Evolutionary conservation across 306 rosid genomes (phyloP).

Genomic region (Cicer judaicum): DNA sequence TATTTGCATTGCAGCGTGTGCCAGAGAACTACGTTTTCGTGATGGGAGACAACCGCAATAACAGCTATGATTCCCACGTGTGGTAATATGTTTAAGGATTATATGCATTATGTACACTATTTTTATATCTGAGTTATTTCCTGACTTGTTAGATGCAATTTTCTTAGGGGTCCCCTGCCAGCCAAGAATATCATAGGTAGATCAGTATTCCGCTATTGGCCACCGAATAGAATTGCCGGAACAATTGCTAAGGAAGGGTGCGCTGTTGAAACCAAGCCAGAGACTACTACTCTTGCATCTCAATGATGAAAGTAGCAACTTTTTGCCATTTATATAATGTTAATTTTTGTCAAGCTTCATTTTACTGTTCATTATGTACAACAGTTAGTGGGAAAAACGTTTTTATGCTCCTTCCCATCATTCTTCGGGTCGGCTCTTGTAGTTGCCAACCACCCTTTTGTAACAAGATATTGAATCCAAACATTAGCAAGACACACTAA

Average conservation of each 20-base stretch:
- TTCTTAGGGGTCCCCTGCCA: constrained; percentile 90
- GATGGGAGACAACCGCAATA: constrained; percentile 99
- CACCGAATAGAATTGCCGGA: constrained; percentile 78
- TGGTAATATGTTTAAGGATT: constrained; percentile 62
- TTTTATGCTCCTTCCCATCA: not conserved
- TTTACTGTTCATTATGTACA: not conserved
- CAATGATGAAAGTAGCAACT: constrained; percentile 39
- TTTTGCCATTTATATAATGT: constrained; percentile 16
- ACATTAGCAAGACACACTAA: not conserved
- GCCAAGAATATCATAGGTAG: constrained; percentile 93
- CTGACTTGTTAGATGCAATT: constrained; percentile 32
- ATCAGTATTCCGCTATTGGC: constrained; percentile 94
- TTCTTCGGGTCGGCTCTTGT: constrained; percentile 7
- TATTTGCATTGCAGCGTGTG: constrained; percentile 64
- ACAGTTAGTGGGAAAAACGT: not conserved
- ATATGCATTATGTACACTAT: constrained; percentile 9
- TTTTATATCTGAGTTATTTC: constrained; percentile 18
- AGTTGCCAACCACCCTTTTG: not conserved
- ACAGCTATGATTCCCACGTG: constrained; percentile 96
- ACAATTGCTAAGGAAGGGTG: constrained; percentile 71
- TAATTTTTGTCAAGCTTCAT: not conserved
- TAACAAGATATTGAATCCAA: not conserved
- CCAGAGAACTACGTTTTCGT: constrained; percentile 87
- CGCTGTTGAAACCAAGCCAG: constrained; percentile 62
- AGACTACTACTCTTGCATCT: constrained; percentile 49